Percentiles rank a stretch among this genome's conserved stretches.
phyloP scores from a whole-genome alignment of 495 filamentous ascomycete species.

The Bathelium albidoporum region DNA sequence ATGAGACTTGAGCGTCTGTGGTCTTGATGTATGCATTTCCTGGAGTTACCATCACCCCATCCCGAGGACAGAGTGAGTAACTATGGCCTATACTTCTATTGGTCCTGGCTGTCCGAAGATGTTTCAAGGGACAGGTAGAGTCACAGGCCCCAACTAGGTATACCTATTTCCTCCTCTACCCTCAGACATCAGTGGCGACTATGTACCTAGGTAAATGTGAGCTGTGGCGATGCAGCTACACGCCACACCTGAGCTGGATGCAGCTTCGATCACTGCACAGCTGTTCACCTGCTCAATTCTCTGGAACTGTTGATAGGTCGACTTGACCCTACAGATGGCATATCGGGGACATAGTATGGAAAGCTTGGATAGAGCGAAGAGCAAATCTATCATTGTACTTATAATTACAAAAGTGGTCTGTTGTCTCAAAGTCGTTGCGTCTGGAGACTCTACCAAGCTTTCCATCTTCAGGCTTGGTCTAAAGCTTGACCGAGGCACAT shows the following conservation, averaged over 20 bases:
- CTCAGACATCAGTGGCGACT: neutral
- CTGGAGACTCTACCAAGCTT: neutral
- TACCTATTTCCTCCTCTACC: neutral
- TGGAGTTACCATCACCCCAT: no score
- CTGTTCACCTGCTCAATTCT: neutral
- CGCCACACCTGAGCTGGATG: neutral
- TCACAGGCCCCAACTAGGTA: neutral
- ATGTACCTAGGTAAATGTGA: neutral
- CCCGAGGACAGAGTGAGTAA: neutral
- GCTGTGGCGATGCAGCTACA: neutral
- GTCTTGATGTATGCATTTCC: neutral
- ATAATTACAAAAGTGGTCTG: neutral
- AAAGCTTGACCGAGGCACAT: constrained; percentile 21
- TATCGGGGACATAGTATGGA: neutral
- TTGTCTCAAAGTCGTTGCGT: neutral
- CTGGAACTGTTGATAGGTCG: neutral
- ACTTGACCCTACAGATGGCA: neutral
- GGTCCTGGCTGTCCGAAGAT: neutral
- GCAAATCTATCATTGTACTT: neutral
- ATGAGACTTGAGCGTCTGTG: neutral
- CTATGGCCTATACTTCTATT: no score
- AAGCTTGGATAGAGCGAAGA: neutral
- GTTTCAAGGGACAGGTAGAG: neutral
- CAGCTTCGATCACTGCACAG: neutral
- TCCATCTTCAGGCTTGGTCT: constrained; percentile 3